A percentile compares a stretch with the other conserved stretches of the same genome.
phyloP scores from a whole-genome alignment of 495 filamentous ascomycete species.

The Aspergillus haitiensis region DNA sequence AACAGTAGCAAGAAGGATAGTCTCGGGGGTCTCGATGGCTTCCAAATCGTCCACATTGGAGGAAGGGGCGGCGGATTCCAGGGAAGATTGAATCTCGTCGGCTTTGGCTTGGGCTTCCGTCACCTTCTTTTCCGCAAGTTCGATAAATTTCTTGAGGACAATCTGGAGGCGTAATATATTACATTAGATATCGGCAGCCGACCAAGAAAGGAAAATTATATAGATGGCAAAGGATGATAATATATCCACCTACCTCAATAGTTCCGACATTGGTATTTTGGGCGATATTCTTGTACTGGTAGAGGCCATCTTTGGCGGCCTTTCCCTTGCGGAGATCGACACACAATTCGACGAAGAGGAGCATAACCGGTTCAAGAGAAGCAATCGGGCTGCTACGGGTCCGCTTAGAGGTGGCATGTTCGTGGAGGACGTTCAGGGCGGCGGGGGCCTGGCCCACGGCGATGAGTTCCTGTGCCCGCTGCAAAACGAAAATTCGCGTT shows the following conservation, averaged over 20 bases:
- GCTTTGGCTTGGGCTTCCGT: conserved; percentile 94
- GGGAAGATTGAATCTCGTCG: conserved; percentile 84
- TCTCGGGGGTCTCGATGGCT: conserved; percentile 96
- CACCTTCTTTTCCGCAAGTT: conserved; percentile 93
- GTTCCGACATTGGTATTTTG: conserved; percentile 98
- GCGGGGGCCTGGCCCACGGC: conserved; percentile 90
- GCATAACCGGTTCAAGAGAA: conserved; percentile 96
- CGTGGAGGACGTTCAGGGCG: conserved; percentile 91
- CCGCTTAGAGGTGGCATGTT: conserved; percentile 97
- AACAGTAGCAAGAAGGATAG: conserved; percentile 94
- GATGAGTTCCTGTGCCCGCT: conserved; percentile 96
- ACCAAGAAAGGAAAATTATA: background rate
- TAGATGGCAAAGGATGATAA: background rate
- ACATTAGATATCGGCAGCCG: conserved; percentile 21
- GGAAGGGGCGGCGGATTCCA: conserved; percentile 69
- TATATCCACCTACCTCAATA: conserved; percentile 68
- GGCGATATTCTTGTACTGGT: conserved; percentile 99
- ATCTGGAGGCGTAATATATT: conserved; percentile 47
- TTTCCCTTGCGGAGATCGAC: conserved; percentile 97
- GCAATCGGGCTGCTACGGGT: conserved; percentile 96
- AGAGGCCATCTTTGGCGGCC: conserved; percentile 95
- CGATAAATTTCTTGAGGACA: conserved; percentile 95
- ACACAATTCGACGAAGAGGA: conserved; percentile 92
- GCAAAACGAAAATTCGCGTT: conserved; percentile 9
- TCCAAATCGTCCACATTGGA: conserved; percentile 91